phyloP scores from a whole-genome alignment of 2,329 filamentous ascomycete genomes.

The Penicillium brevicompactum region DNA sequence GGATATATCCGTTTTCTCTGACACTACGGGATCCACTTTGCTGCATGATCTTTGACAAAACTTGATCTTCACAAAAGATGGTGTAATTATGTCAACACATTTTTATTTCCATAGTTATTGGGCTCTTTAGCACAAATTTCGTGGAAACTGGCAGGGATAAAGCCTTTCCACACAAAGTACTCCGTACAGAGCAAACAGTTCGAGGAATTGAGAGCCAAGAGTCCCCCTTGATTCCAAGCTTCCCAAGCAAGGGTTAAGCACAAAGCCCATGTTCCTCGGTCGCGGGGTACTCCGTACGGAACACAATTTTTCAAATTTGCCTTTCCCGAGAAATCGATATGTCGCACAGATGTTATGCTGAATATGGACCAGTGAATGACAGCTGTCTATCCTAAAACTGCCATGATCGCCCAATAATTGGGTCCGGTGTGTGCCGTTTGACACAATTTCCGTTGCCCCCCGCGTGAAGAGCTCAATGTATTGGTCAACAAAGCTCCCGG shows the following conservation, averaged over 20 bases:
- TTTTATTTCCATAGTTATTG: neutral
- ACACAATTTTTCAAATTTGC: too few relatives aligned
- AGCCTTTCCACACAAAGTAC: too few relatives aligned
- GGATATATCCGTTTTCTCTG: constrained; percentile 4
- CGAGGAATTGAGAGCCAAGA: too few relatives aligned
- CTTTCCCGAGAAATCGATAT: neutral
- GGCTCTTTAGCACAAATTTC: too few relatives aligned
- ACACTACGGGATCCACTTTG: neutral
- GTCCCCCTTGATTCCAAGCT: too few relatives aligned
- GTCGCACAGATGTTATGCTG: neutral
- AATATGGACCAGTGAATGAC: neutral
- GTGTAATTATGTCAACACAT: too few relatives aligned
- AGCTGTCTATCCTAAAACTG: neutral
- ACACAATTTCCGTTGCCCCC: neutral
- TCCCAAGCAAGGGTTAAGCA: too few relatives aligned
- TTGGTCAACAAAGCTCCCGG: neutral
- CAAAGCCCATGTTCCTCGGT: too few relatives aligned
- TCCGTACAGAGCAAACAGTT: too few relatives aligned
- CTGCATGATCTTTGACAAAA: neutral
- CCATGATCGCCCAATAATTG: constrained; percentile 12
- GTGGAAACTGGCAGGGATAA: too few relatives aligned
- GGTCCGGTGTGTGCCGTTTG: neutral
- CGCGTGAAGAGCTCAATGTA: neutral
- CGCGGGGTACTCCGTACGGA: too few relatives aligned
- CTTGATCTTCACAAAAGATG: neutral